A percentile compares a stretch with the other conserved stretches of the same genome.
Conservation (phyloP, 108 stramenopile species). For the Ochromonas danica region DNA sequence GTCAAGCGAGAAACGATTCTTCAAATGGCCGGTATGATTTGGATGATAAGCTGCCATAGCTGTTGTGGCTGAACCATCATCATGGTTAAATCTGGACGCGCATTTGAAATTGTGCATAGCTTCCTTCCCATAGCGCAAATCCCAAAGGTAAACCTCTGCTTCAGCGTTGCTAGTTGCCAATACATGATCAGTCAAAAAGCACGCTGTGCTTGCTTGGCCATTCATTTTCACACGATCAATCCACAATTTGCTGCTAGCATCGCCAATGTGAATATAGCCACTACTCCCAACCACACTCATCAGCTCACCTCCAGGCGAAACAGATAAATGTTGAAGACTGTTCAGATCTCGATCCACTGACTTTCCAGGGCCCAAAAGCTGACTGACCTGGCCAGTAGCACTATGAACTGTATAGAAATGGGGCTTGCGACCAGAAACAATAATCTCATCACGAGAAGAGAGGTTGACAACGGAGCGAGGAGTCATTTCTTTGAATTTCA, state of each 20-base stretch:
- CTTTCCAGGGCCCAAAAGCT: conserved; percentile 53
- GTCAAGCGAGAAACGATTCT: no score
- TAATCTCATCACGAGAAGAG: conserved; percentile 66
- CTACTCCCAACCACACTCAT: conserved; percentile 88
- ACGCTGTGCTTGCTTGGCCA: conserved; percentile 73
- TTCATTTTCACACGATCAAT: conserved; percentile 84
- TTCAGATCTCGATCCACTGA: conserved; percentile 72
- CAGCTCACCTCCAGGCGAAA: conserved; percentile 67
- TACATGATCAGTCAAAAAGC: conserved; percentile 74
- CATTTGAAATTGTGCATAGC: no score
- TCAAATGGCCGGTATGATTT: not conserved
- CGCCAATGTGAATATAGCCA: conserved; percentile 82
- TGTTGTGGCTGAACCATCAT: not conserved
- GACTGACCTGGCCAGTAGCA: conserved; percentile 65
- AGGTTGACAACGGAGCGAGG: no score
- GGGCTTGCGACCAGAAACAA: conserved; percentile 77
- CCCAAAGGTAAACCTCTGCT: conserved; percentile 87
- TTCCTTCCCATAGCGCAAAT: conserved; percentile 60
- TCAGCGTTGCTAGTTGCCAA: conserved; percentile 86
- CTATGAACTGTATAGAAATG: conserved; percentile 90
- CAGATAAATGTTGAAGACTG: conserved; percentile 72
- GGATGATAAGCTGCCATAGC: not conserved
- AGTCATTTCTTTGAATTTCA: no score
- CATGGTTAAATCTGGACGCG: not conserved
- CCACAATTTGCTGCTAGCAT: conserved; percentile 73